phyloP scores from a whole-genome alignment of 176 grass and related monocot species.

The Aegilops umbellulata region DNA sequence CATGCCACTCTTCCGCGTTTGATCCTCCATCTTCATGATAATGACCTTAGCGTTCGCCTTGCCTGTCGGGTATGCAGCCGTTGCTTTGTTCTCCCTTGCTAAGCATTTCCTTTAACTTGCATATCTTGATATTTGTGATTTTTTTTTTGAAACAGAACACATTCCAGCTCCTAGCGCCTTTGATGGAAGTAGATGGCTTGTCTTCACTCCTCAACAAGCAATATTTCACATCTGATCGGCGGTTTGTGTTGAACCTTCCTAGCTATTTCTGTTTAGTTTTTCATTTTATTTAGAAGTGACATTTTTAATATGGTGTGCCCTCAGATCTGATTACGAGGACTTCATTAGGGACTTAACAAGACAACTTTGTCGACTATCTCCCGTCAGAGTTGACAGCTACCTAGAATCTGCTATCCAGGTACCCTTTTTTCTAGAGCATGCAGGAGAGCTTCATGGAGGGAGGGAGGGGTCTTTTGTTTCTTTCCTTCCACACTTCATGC shows the following conservation, averaged over 20 bases:
- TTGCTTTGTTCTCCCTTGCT: neutral
- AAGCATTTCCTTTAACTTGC: conserved; percentile 12
- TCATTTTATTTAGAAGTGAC: conserved; percentile 4
- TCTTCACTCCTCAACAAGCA: conserved; percentile 70
- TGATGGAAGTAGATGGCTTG: conserved; percentile 79
- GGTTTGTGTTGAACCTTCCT: conserved; percentile 57
- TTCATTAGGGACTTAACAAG: conserved; percentile 90
- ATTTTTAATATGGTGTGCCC: conserved; percentile 14
- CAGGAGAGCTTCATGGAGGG: neutral
- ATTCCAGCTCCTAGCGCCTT: conserved; percentile 68
- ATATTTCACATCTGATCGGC: conserved; percentile 82
- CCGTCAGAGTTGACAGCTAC: conserved; percentile 84
- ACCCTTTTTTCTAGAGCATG: neutral
- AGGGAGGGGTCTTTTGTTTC: neutral
- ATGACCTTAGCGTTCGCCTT: conserved; percentile 61
- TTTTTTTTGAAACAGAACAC: conserved; percentile 64
- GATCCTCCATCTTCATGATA: conserved; percentile 65
- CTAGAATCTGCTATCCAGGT: conserved; percentile 95
- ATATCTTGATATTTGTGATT: conserved; percentile 17
- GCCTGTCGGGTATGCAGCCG: conserved; percentile 59
- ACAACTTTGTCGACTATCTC: conserved; percentile 69
- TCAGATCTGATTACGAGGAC: conserved; percentile 85
- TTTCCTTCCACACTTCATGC: neutral
- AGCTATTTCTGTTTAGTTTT: conserved; percentile 27
- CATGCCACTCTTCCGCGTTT: conserved; percentile 64